Base-by-base conservation (phyloP, 2,329 filamentous ascomycete species). In the Penicillium sp. region DNA sequence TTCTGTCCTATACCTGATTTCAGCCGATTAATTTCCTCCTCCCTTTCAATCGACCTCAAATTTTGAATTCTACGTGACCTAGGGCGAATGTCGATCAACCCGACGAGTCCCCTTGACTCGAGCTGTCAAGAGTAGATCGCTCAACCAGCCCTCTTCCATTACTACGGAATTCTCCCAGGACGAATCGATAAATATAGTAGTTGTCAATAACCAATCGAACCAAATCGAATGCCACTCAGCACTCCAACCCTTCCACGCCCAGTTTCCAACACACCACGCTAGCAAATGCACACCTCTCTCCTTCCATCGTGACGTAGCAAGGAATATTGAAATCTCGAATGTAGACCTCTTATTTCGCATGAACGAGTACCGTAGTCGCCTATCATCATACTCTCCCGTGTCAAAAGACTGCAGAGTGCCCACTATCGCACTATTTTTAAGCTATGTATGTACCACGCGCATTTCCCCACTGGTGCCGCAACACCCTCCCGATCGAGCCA, bases 221-320 rank as follows among this genome's bases (percentile, higher is more conserved):
- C 46, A 51, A 51, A 35, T 30, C 28, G 16, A 51, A 51, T 51
- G n/a, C 28, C 28, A 51, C 46, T n/a, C 46, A 28, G 28, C 46
- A 51, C 46, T 48, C 45, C 45, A 48, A 46, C 46, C 46, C 46
- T 8, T 49, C 46, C 26, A 49, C 2, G 46, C 26, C 46, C 46
- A 49, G 19, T 49, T 49, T 13, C 16, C 46, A 49, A 49, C 46
- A 22, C 28, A 7, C 7, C 46, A n/a, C 19, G 26, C 28, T 16
- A 49, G 5, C 14, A 22, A 8, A 46, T 28, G 4, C 45, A 48
- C 19, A 14, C 16, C 13, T 26, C 25, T 16, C 8, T 28, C 25
- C 26, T 48, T 13, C 16, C 46, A 51, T 14, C n/a, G 26, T 35
- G 46, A 51, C n/a, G n/a, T 51, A 14, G 46, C 28, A 48, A 30